A percentile compares a stretch with the other conserved stretches of the same genome.
Conservation (phyloP, 768 basidiomycete species). For the Phlebiopsis flavidoalba region DNA sequence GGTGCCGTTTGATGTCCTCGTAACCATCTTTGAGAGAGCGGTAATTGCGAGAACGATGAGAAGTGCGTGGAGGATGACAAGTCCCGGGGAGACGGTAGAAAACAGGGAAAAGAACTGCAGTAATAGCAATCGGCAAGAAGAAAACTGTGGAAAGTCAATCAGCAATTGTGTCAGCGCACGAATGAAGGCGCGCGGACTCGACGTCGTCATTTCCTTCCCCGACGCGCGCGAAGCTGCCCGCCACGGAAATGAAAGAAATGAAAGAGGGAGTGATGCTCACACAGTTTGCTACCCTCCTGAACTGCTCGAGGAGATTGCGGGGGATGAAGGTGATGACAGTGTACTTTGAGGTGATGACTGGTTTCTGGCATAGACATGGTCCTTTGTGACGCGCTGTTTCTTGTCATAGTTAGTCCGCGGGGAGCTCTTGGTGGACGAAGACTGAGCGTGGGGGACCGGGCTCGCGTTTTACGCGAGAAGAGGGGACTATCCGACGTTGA, state of each 20-base stretch:
- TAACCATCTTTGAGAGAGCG: conserved; percentile 90
- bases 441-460: conserved; percentile 53
- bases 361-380: conserved; percentile 61
- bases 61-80: conserved; percentile 89
- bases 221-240: too few relatives aligned
- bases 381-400: conserved; percentile 52
- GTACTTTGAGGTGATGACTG: conserved; percentile 74
- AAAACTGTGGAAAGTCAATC: conserved; percentile 56
- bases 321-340: conserved; percentile 83
- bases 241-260: neutral
- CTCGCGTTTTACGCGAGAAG: conserved; percentile 50
- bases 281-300: conserved; percentile 87
- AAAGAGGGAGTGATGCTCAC: conserved; percentile 44
- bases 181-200: neutral
- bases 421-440: conserved; percentile 56
- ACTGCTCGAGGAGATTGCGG: conserved; percentile 87
- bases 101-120: conserved; percentile 96
- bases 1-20: conserved; percentile 96
- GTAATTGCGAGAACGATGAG: conserved; percentile 84
- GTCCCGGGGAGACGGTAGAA: conserved; percentile 89
- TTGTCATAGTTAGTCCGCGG: conserved; percentile 54
- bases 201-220: too few relatives aligned
- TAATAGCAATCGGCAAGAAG: conserved; percentile 83
- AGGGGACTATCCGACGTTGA: conserved; percentile 65
- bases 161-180: neutral